Base-by-base conservation (phyloP, 169 alveolate species). In the Plasmodium cynomolgi region DNA sequence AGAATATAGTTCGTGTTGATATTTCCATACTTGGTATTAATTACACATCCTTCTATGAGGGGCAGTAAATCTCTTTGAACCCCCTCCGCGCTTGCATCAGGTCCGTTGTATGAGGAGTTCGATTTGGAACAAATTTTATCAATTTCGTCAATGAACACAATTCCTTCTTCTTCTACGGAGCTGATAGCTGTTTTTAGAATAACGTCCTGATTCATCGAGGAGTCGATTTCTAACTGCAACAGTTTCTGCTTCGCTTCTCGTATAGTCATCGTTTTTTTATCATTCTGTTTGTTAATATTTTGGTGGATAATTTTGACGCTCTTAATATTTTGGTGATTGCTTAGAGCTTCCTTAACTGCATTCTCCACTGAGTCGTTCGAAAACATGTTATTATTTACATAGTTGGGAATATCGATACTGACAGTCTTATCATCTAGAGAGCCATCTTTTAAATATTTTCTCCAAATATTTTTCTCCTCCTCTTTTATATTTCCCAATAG, bases 1-100 rank as follows among this genome's bases (percentile, higher is more conserved):
- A 98, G 85, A 20, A 98, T 97, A 88, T 98, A 97, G 84, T 98
- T 97, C 6, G 98, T 97, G 79, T 96, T 96, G 8, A 97, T 95
- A 71, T 96, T 97, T 68, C 99, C 98, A 72, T 96, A 96, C 47
- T 97, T 97, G 1, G 98, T 97, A 39, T 96, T 50, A 23, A 98
- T 97, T 37, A 96, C 96, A 26, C 98, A 94, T 1, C 99, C 99
- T 84, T 98, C 99, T 17, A 98, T 93, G 26, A 98, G 83, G 3
- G 99, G 99, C 41, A 98, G 79, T 33, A 98, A 83, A 93, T 98
- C 99, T 41, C 98, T 96, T 93, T 98, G 98, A 13, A 98, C 99
- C 20, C 99, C 99, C 92, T 97, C 99, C 34, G 98, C 97, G 31
- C 98, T 96, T 9, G 99, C 98, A 58, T 97, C 98, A 13, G 98